These are phyloP conservation scores for Amorphotheca resinae DNA, from an alignment of 495 filamentous ascomycete genomes.

Conservation along the genomic window DNA sequence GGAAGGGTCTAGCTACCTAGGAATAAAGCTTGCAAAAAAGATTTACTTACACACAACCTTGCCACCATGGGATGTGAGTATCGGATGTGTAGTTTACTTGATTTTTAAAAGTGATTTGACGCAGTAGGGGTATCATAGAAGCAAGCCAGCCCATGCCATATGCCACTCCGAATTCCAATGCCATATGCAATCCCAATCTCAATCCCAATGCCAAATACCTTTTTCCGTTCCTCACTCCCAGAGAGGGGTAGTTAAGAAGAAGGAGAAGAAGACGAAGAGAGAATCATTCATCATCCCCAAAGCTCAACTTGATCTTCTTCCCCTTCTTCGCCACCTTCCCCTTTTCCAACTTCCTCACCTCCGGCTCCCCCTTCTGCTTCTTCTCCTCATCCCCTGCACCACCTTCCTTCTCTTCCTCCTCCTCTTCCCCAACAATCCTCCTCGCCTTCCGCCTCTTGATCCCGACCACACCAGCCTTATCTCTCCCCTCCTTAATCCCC, in stretches of 20 bases:
- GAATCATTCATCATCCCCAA: conserved; percentile 35
- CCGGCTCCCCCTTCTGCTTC: conserved; percentile 1
- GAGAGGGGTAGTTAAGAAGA: not conserved
- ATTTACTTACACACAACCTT: no score
- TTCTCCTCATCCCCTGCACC: conserved; percentile 3
- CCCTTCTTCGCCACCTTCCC: conserved; percentile 28
- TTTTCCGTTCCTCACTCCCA: not conserved
- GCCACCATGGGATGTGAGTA: no score
- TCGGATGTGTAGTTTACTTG: no score
- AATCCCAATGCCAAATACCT: not conserved
- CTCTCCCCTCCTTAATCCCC: conserved; percentile 6
- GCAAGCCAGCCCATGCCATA: not conserved
- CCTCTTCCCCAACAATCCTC: conserved; percentile 26
- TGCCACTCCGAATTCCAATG: not conserved
- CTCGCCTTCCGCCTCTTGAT: conserved; percentile 37
- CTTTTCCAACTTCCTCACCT: conserved; percentile 21
- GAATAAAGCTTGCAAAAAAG: no score
- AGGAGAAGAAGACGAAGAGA: not conserved
- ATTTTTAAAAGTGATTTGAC: no score
- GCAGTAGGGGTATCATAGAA: conserved; percentile 2
- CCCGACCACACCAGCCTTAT: conserved; percentile 18
- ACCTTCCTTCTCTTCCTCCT: conserved; percentile 8
- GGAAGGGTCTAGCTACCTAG: no score
- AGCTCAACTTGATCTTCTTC: conserved; percentile 49
- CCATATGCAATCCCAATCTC: not conserved